These are phyloP conservation scores for Phalaenopsis equestris DNA, from an alignment of 106 monocot genomes.

Conservation along the genomic window DNA sequence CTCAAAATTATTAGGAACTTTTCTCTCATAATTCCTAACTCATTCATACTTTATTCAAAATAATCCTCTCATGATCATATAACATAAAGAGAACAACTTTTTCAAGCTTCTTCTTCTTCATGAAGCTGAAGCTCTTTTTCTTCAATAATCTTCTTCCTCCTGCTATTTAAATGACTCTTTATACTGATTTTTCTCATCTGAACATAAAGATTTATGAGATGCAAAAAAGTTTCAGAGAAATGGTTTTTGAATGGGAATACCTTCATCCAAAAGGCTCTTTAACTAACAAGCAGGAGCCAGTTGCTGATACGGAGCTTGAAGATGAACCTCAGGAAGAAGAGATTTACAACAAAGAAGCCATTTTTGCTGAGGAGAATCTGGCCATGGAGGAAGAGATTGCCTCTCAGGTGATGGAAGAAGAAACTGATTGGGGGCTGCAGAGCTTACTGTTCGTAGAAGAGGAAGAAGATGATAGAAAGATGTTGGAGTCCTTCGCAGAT, in stretches of 20 bases:
- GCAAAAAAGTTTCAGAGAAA: neutral
- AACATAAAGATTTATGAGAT: neutral
- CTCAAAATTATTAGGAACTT: neutral
- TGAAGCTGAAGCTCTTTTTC: neutral
- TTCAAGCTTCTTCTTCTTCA: conserved; percentile 3
- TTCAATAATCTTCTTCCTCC: neutral
- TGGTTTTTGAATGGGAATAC: conserved; percentile 4
- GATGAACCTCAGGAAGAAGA: neutral
- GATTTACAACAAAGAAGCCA: neutral
- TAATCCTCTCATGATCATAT: neutral
- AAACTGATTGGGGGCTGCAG: neutral
- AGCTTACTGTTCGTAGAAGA: neutral
- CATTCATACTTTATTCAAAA: neutral
- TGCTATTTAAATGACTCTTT: neutral
- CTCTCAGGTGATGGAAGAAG: neutral
- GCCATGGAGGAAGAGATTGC: neutral
- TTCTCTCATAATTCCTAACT: neutral
- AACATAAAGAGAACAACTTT: neutral
- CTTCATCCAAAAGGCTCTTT: neutral
- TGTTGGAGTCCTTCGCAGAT: neutral
- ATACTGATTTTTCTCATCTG: neutral
- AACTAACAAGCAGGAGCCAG: neutral
- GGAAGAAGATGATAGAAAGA: neutral
- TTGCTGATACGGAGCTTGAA: neutral
- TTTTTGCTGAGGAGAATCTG: neutral